Evolutionary conservation across 768 basidiomycete genomes (phyloP).

Genomic region (Agaricus bisporus): DNA sequence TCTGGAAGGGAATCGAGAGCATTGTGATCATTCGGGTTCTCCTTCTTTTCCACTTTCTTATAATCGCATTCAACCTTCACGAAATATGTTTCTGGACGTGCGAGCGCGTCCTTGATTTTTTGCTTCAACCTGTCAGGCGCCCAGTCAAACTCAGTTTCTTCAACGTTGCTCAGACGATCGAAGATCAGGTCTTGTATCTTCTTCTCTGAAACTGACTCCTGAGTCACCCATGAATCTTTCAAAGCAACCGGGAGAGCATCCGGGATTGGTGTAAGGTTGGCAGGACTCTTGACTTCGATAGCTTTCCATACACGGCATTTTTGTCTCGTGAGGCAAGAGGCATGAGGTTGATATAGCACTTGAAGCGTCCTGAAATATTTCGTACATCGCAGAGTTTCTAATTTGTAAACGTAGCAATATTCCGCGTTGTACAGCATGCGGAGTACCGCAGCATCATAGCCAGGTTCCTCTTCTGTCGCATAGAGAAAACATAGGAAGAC

Average conservation of each 20-base stretch:
- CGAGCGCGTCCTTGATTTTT: not conserved
- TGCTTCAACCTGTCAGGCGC: not conserved
- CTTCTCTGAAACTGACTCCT: constrained; percentile 5
- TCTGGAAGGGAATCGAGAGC: not conserved
- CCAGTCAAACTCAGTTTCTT: not conserved
- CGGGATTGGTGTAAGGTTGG: not conserved
- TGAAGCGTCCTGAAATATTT: not conserved
- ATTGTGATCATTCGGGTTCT: not conserved
- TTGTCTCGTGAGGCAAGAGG: constrained; percentile 5
- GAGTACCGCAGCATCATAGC: constrained; percentile 4
- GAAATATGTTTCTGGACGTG: not conserved
- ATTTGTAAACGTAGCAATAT: not conserved
- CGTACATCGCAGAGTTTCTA: not conserved
- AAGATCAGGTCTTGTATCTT: constrained; percentile 15
- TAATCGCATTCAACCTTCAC: not conserved
- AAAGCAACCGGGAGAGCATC: constrained; percentile 7
- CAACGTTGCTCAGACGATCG: not conserved
- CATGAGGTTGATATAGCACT: not conserved
- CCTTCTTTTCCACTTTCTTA: not conserved
- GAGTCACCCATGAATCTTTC: constrained; percentile 18
- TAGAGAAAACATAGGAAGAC: constrained; percentile 4
- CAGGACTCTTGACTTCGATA: not conserved
- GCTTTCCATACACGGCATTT: constrained; percentile 13
- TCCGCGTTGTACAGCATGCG: not conserved
- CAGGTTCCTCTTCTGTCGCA: constrained; percentile 3